Base-by-base conservation (phyloP, 2,329 filamentous ascomycete genomes). In the Aureobasidium melanogenum region DNA sequence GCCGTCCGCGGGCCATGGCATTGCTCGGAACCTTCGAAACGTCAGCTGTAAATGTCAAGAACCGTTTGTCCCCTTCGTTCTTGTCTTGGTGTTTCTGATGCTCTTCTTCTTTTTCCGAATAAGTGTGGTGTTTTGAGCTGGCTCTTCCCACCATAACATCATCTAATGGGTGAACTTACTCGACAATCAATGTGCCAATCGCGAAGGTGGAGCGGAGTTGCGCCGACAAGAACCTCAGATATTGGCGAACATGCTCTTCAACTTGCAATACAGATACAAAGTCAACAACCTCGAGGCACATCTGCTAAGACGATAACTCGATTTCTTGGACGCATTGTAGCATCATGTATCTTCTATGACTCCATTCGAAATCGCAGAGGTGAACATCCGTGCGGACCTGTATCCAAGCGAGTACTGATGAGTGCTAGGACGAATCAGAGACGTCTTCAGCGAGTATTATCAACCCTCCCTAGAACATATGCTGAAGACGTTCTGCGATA, bases 401-500 rank as follows among this genome's bases (percentile, higher is more conserved):
- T n/a, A 14, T n/a, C 3, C 9, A 22, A 5, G n/a, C 9, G 14
- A 6, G n/a, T 41, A 24, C 57, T 60, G 14, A 60, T 14, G 4
- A 6, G 9, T 15, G 8, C 60, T 17, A 65, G 69, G 69, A 17
- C 60, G 59, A n/a, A 62, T 67, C 63, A 58, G 66, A 5, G 60
- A 69, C 17, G 66, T 75, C 9, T 71, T 74, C 60, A 64, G 66
- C 2, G 63, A 69, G 36, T 77, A 77, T 22, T 63, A 63, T 70
- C 6, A 64, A 69, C 8, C 69, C 73, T 44, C 67, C 67, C 15
- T 67, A 71, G 41, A 64, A 66, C 28, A 15, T 24, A 74, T 75
- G 1, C 65, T 78, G 2, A 66, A 73, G 24, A 68, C 73, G 15
- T 79, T 78, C 61, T 74, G 72, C 52, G 68, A 74, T 30, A 68